phyloP scores from a whole-genome alignment of 257 asterid species.

The Ehretia macrophylla region DNA sequence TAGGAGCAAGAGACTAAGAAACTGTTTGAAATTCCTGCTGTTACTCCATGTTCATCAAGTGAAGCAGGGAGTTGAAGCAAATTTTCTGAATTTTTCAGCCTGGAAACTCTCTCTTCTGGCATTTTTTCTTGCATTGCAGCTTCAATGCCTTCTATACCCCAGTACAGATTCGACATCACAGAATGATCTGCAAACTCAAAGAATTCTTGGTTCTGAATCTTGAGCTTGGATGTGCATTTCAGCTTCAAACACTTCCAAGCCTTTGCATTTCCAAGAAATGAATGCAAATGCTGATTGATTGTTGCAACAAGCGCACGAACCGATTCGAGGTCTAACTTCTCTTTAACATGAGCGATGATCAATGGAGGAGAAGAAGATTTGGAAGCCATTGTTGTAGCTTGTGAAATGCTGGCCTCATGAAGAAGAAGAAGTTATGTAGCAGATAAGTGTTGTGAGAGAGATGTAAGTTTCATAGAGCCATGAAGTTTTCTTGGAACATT shows the following conservation, averaged over 20 bases:
- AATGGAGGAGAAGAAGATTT: constrained; percentile 25
- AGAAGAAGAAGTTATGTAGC: constrained; percentile 13
- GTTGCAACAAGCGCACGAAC: constrained; percentile 34
- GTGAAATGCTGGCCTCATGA: constrained; percentile 35
- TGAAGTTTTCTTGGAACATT: constrained; percentile 19
- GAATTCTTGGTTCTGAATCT: constrained; percentile 41
- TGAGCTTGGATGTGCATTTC: constrained; percentile 56
- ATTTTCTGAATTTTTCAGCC: constrained; percentile 54
- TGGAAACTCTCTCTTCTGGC: constrained; percentile 23
- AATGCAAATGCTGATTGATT: constrained; percentile 42
- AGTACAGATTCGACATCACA: constrained; percentile 64
- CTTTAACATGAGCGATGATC: constrained; percentile 26
- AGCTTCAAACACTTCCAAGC: constrained; percentile 36
- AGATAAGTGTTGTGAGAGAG: constrained; percentile 13
- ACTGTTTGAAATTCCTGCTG: constrained; percentile 54
- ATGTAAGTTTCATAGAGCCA: constrained; percentile 4
- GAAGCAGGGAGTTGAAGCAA: constrained; percentile 92
- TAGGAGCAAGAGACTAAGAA: constrained; percentile 51
- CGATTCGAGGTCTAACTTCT: constrained; percentile 49
- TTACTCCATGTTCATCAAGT: constrained; percentile 51
- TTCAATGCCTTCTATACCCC: constrained; percentile 64
- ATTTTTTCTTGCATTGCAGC: constrained; percentile 31
- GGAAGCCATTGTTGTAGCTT: constrained; percentile 41
- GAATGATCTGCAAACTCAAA: constrained; percentile 74
- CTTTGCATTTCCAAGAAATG: constrained; percentile 31